Base-by-base conservation (phyloP, 257 asterid species). In the Nicotiana otophora region DNA sequence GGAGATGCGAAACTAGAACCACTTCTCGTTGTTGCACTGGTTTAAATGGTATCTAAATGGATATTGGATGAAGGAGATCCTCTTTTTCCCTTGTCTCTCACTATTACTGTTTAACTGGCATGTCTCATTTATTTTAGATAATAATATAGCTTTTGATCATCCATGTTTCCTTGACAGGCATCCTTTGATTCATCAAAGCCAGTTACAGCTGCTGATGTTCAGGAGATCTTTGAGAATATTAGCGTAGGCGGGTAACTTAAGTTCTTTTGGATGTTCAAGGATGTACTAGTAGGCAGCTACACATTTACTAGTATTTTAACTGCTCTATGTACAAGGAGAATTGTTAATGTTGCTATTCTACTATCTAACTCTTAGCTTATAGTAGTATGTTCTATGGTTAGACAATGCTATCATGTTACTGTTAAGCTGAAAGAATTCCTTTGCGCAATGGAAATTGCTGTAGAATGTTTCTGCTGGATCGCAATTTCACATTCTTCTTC, bases 171-270 rank as follows among this genome's bases (percentile, higher is more conserved):
- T 69, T 63, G 19, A 8, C 94, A 92, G 97, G 92, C 85, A 82
- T 83, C 91, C 23, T 80, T 90, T 4, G 94, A 90, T 67, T 85
- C 88, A 66, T 89, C 94, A 1, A 93, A 92, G 87, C 67, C 97
- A 9, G 76, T 92, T 80, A 93, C 95, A 46, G 61, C 93, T 63
- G 93, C 88, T 62, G 97, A 91, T 85, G 81, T 90, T 72, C 95
- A 89, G 82, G 91, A 88, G 88, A 86, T 92, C 36, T 93, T 91
- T 8, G 95, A 85, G 80, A 92, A 93, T 86, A 93, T 93, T 80
- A 91, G 88, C 84, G 95, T 65, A 89, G 85, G 87, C 90, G 92
- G 1, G 65, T 82, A 66, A 83, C 78, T 12, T 89, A 81, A 84
- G 87, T 82, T 64, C 30, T 76, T 20, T 46, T 74, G 80, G 62